These are phyloP conservation scores for Zarea fungicola DNA, from an alignment of 2,329 filamentous ascomycete species.

Conservation along the genomic window DNA sequence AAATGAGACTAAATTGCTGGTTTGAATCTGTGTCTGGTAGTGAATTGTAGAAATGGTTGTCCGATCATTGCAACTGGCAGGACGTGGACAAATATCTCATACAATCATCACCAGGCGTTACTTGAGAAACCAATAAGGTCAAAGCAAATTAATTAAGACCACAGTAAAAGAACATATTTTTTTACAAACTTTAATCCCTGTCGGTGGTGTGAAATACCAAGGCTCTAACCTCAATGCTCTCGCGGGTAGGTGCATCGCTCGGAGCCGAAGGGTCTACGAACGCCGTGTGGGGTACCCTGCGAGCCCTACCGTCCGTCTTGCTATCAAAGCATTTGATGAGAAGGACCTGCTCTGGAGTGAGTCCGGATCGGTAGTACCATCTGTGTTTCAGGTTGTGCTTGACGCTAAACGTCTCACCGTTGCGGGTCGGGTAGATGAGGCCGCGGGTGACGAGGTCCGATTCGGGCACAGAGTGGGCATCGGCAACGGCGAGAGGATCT, in stretches of 20 bases:
- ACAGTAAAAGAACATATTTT: too few relatives aligned
- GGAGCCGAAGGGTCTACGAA: constrained; percentile 41
- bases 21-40: too few relatives aligned
- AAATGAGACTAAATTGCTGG: too few relatives aligned
- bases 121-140: too few relatives aligned
- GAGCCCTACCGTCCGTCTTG: constrained; percentile 47
- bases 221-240: constrained; percentile 54
- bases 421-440: constrained; percentile 46
- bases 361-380: constrained; percentile 49
- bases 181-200: constrained; percentile 20
- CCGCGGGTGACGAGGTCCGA: constrained; percentile 43
- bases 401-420: constrained; percentile 45
- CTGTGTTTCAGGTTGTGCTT: constrained; percentile 35
- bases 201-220: constrained; percentile 47
- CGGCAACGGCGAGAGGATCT: constrained; percentile 50
- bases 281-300: constrained; percentile 50
- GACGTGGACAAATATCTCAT: too few relatives aligned
- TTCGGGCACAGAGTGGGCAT: constrained; percentile 44
- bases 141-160: too few relatives aligned
- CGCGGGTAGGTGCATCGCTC: constrained; percentile 43
- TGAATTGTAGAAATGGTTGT: too few relatives aligned
- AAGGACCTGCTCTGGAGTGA: constrained; percentile 48
- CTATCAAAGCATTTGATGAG: constrained; percentile 60
- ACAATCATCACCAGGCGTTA: too few relatives aligned
- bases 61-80: too few relatives aligned